These are phyloP conservation scores for Cornus kousa DNA, from an alignment of 148 eudicot species.

Conservation along the genomic window DNA sequence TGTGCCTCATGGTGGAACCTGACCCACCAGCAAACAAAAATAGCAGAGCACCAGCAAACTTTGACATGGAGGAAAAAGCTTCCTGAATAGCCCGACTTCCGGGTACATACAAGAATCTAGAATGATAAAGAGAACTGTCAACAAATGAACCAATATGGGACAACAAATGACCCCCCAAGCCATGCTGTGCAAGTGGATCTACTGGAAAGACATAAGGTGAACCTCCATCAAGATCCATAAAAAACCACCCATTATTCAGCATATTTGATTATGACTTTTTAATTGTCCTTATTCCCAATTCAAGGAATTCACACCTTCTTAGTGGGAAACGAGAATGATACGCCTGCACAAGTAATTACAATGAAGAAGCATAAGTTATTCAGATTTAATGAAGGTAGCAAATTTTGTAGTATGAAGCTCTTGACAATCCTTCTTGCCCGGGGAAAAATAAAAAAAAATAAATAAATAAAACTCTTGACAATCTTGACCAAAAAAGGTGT, in stretches of 20 bases:
- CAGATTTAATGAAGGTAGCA: not conserved
- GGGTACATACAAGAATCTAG: conserved; percentile 36
- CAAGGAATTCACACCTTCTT: conserved; percentile 7
- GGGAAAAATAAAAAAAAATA: too few species aligned
- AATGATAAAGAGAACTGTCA: conserved; percentile 39
- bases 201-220: conserved; percentile 36
- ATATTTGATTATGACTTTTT: conserved; percentile 6
- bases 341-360: conserved; percentile 11
- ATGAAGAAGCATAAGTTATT: not conserved
- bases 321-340: not conserved
- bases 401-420: too few species aligned
- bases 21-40: conserved; percentile 50
- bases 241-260: conserved; percentile 43
- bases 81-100: conserved; percentile 46
- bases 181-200: conserved; percentile 44
- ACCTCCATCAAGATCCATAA: conserved; percentile 41
- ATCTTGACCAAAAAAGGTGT: too few species aligned
- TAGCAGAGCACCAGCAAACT: conserved; percentile 49
- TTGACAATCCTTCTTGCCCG: too few species aligned
- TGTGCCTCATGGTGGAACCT: conserved; percentile 28
- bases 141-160: conserved; percentile 40
- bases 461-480: too few species aligned
- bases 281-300: not conserved
- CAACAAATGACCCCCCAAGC: conserved; percentile 32
- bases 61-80: conserved; percentile 51